These are phyloP conservation scores for Fusarium musae DNA, from an alignment of 2,329 filamentous ascomycete species.

Conservation along the genomic window DNA sequence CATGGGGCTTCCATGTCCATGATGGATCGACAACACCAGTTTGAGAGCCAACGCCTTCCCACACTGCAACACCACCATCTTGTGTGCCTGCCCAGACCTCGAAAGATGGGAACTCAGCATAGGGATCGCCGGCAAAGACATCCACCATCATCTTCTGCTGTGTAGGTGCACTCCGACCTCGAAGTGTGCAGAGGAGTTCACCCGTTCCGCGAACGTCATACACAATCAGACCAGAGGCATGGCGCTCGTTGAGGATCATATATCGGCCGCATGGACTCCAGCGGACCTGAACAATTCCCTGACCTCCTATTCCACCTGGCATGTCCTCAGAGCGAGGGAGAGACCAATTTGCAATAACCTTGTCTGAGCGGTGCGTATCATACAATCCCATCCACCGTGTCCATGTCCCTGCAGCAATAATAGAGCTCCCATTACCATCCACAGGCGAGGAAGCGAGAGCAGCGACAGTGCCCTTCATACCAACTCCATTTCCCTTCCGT, in stretches of 20 bases:
- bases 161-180: constrained; percentile 60
- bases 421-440: constrained; percentile 46
- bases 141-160: constrained; percentile 69
- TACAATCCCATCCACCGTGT: constrained; percentile 72
- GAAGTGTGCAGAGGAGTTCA: constrained; percentile 64
- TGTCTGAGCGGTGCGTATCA: constrained; percentile 65
- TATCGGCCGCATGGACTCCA: constrained; percentile 75
- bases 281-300: constrained; percentile 69
- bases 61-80: constrained; percentile 66
- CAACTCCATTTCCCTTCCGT: constrained; percentile 69
- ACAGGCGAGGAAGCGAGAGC: constrained; percentile 61
- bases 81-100: constrained; percentile 72
- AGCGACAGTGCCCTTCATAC: constrained; percentile 71
- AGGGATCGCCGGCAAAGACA: constrained; percentile 58
- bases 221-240: constrained; percentile 64
- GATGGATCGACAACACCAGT: constrained; percentile 57
- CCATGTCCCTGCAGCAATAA: constrained; percentile 72
- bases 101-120: constrained; percentile 54
- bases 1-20: constrained; percentile 63
- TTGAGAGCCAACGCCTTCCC: constrained; percentile 64
- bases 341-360: constrained; percentile 68
- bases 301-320: constrained; percentile 68
- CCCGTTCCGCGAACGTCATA: constrained; percentile 72
- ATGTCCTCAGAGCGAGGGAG: constrained; percentile 69
- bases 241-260: constrained; percentile 70